Percentiles rank a stretch among this genome's conserved stretches.
Evolutionary conservation across 2,329 filamentous ascomycete genomes (phyloP).

Genomic region (Penicillium sp.): DNA sequence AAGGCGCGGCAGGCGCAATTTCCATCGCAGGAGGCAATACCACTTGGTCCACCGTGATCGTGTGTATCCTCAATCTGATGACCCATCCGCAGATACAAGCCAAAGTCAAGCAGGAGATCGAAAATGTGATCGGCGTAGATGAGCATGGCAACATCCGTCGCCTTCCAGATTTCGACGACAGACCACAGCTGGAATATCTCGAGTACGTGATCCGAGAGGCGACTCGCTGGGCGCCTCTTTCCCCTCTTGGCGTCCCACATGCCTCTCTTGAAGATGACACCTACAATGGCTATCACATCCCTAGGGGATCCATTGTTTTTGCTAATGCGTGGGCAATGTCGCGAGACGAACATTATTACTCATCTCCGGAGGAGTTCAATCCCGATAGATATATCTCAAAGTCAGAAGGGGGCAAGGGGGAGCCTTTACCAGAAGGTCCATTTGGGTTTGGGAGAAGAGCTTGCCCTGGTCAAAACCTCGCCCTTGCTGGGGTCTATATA

Average conservation of each 20-base stretch:
- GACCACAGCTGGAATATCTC: background rate
- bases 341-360: background rate
- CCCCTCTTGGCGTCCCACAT: background rate
- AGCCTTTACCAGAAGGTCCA: constrained; percentile 2
- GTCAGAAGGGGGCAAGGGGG: background rate
- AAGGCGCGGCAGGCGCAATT: background rate
- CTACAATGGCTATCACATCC: background rate
- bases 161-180: background rate
- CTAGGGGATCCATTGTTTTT: background rate
- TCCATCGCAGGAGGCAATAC: constrained; percentile 1
- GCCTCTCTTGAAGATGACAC: background rate
- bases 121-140: background rate
- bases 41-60: background rate
- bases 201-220: constrained; percentile 1
- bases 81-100: background rate
- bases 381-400: background rate
- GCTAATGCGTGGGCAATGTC: constrained; percentile 2
- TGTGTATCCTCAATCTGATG: constrained; percentile 1
- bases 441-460: constrained; percentile 1
- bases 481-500: background rate
- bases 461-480: background rate
- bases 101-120: background rate
- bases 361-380: background rate
- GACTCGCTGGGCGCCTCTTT: constrained; percentile 1
- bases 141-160: background rate